Percentiles rank a stretch among this genome's conserved stretches.
phyloP scores from a whole-genome alignment of 2,329 filamentous ascomycete species.

The Xylariaceae sp. region DNA sequence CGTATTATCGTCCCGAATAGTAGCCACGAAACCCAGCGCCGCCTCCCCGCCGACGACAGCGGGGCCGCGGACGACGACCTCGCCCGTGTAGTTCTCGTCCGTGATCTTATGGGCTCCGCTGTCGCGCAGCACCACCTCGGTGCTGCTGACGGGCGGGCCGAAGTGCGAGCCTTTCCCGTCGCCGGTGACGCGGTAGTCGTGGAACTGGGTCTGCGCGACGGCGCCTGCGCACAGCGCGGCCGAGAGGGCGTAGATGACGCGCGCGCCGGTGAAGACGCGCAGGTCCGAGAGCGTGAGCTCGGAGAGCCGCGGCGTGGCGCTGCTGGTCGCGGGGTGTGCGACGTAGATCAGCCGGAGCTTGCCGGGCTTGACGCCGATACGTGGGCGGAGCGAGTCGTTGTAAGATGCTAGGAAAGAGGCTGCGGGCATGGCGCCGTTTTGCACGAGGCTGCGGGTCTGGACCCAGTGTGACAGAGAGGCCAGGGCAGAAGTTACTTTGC shows the following conservation, averaged over 20 bases:
- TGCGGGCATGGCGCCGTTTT: conserved; percentile 75
- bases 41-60: conserved; percentile 71
- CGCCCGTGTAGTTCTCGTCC: conserved; percentile 65
- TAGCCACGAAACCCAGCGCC: conserved; percentile 66
- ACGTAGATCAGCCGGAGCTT: conserved; percentile 83
- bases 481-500: conserved; percentile 65
- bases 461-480: conserved; percentile 73
- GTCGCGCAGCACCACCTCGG: conserved; percentile 78
- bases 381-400: conserved; percentile 63
- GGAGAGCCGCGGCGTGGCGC: conserved; percentile 67
- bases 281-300: conserved; percentile 78
- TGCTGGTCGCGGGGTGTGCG: conserved; percentile 64
- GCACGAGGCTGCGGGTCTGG: conserved; percentile 70
- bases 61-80: conserved; percentile 76
- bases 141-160: conserved; percentile 77
- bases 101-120: conserved; percentile 65
- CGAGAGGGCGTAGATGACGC: conserved; percentile 85
- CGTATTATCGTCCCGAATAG: conserved; percentile 74
- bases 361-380: conserved; percentile 66
- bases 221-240: conserved; percentile 85
- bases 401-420: conserved; percentile 67
- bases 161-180: conserved; percentile 67
- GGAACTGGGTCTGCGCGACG: conserved; percentile 84
- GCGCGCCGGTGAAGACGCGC: conserved; percentile 78
- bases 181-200: conserved; percentile 75